Conservation (phyloP, 2,329 filamentous ascomycete genomes). For the Pezizomycotina sp. region DNA sequence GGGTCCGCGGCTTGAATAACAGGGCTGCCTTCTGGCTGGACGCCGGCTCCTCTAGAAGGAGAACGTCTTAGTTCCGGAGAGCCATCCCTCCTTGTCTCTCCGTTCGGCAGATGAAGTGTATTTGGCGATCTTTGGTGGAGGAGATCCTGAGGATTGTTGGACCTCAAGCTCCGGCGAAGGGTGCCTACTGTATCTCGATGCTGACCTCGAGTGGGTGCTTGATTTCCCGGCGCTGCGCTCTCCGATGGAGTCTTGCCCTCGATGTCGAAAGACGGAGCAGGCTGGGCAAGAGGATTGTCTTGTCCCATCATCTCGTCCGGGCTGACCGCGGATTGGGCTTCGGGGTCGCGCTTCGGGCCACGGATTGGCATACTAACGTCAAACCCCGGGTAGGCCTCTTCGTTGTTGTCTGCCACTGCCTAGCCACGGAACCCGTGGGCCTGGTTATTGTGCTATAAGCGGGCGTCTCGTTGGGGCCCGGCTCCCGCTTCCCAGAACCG, state of each 20-base stretch:
- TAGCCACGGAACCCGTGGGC: conserved; percentile 14
- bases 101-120: too few species aligned
- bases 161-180: conserved; percentile 3
- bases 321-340: conserved; percentile 8
- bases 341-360: conserved; percentile 12
- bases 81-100: too few species aligned
- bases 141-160: conserved; percentile 7
- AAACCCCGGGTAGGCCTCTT: conserved; percentile 14
- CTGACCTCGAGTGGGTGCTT: conserved; percentile 6
- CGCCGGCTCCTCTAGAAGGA: too few species aligned
- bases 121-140: conserved; percentile 2
- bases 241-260: conserved; percentile 13
- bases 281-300: too few species aligned
- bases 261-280: too few species aligned
- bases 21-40: conserved; percentile 11
- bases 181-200: conserved; percentile 5
- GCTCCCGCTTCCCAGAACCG: conserved; percentile 14
- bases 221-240: conserved; percentile 13
- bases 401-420: conserved; percentile 9
- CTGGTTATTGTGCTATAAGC: conserved; percentile 13
- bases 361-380: conserved; percentile 19
- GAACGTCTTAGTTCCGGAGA: too few species aligned
- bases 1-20: conserved; percentile 13
- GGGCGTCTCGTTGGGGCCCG: conserved; percentile 8
- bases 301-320: conserved; percentile 11